A percentile compares a stretch with the other conserved stretches of the same genome.
These are phyloP conservation scores for Ascobolus immersus DNA, from an alignment of 495 filamentous ascomycete genomes.

Conservation along the genomic window DNA sequence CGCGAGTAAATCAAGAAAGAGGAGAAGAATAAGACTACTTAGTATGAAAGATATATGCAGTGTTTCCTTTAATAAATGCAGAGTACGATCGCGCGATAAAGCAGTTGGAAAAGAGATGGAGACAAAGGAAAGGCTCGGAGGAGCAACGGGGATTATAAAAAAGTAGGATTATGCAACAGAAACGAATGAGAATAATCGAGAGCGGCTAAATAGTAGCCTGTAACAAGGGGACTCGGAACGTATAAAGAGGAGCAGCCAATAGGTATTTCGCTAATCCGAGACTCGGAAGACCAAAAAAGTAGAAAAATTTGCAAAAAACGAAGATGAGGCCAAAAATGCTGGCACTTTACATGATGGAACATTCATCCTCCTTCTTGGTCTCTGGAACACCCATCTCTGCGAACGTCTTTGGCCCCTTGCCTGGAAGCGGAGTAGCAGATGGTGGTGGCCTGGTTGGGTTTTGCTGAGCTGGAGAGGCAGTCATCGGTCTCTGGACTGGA, in stretches of 20 bases:
- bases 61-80: conserved; percentile 5
- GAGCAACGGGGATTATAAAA: conserved; percentile 1
- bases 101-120: conserved; percentile 6
- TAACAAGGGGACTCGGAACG: conserved; percentile 30
- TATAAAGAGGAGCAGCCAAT: conserved; percentile 20
- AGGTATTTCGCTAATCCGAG: neutral
- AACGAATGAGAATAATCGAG: neutral
- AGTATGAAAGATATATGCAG: conserved; percentile 7
- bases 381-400: conserved; percentile 89
- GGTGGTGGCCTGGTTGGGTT: conserved; percentile 15
- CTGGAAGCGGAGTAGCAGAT: conserved; percentile 21
- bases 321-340: too few species aligned
- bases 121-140: neutral
- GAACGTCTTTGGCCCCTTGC: conserved; percentile 83
- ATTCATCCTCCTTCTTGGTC: conserved; percentile 58
- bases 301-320: conserved; percentile 45
- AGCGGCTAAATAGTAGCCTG: neutral
- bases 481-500: neutral
- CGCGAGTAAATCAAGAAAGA: conserved; percentile 4
- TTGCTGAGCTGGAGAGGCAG: conserved; percentile 5
- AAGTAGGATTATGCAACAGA: neutral
- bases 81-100: conserved; percentile 5
- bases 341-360: too few species aligned
- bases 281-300: neutral
- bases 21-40: conserved; percentile 5